These are phyloP conservation scores for Rhizophagus clarus DNA, from an alignment of 192 early-diverging fungal species.

Conservation along the genomic window DNA sequence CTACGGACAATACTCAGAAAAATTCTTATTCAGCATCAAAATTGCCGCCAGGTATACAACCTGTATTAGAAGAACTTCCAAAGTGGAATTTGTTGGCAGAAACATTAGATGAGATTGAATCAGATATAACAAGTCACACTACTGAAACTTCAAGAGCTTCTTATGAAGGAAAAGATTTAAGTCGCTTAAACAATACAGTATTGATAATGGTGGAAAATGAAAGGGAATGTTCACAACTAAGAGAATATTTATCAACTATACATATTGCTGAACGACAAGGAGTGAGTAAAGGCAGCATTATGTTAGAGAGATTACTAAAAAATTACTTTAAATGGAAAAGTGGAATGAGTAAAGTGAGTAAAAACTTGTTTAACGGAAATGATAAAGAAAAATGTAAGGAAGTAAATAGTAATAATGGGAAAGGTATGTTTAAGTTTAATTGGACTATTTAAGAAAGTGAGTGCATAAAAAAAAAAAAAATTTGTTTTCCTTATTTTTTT, in stretches of 20 bases:
- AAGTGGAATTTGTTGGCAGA: slow-evolving; percentile 81
- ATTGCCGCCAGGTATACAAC: slow-evolving; percentile 68
- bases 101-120: slow-evolving; percentile 84
- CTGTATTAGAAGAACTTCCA: slow-evolving; percentile 87
- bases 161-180: background rate
- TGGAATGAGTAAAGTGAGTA: slow-evolving; percentile 49
- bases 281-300: slow-evolving; percentile 33
- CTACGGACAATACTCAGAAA: background rate
- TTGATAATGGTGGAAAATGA: slow-evolving; percentile 75
- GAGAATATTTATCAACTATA: slow-evolving; percentile 51
- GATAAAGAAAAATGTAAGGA: background rate
- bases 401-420: background rate
- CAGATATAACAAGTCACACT: slow-evolving; percentile 23
- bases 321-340: slow-evolving; percentile 82
- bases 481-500: too few species aligned
- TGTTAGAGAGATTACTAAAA: slow-evolving; percentile 53
- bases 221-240: slow-evolving; percentile 64
- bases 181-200: slow-evolving; percentile 41
- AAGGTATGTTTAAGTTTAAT: background rate
- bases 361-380: slow-evolving; percentile 33
- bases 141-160: background rate
- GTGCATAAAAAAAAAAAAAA: background rate
- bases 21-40: slow-evolving; percentile 29
- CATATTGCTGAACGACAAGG: slow-evolving; percentile 13
- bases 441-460: background rate